Percentiles rank a stretch among this genome's conserved stretches.
phyloP scores from a whole-genome alignment of 192 early-diverging fungal species.

The Gigaspora rosea region DNA sequence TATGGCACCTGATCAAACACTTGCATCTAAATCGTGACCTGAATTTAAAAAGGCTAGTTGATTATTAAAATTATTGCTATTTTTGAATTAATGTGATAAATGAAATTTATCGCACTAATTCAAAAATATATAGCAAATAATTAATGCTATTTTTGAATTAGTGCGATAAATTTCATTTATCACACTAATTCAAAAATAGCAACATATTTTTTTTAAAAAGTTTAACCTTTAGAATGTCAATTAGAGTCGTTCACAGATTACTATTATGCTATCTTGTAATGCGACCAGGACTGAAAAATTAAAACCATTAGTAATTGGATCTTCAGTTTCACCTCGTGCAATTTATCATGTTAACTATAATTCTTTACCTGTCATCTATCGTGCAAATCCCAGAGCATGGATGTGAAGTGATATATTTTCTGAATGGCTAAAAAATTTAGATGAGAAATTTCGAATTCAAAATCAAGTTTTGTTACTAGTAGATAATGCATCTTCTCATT shows the following conservation, averaged over 20 bases:
- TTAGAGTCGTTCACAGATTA: too few species aligned
- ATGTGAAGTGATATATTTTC: neutral
- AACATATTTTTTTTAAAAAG: too few species aligned
- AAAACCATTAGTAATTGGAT: too few species aligned
- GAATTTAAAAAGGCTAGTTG: neutral
- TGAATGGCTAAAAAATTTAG: neutral
- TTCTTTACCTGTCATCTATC: neutral
- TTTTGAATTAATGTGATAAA: neutral
- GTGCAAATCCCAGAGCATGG: neutral
- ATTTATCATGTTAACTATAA: neutral
- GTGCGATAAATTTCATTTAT: too few species aligned
- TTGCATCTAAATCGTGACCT: neutral
- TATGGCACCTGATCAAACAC: neutral
- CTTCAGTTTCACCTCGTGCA: too few species aligned
- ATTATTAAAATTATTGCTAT: neutral
- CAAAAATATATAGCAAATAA: too few species aligned
- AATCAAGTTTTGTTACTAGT: neutral
- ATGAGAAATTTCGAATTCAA: neutral
- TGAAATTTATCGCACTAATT: too few species aligned
- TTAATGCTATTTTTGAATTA: too few species aligned
- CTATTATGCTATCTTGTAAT: too few species aligned
- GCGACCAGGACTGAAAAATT: too few species aligned
- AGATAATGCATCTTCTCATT: conserved; percentile 5
- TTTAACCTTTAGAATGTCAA: too few species aligned
- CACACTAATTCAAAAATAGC: too few species aligned